A percentile compares a stretch with the other conserved stretches of the same genome.
Conservation (phyloP, 441 rosid species). For the Pelargonium citronellum region DNA sequence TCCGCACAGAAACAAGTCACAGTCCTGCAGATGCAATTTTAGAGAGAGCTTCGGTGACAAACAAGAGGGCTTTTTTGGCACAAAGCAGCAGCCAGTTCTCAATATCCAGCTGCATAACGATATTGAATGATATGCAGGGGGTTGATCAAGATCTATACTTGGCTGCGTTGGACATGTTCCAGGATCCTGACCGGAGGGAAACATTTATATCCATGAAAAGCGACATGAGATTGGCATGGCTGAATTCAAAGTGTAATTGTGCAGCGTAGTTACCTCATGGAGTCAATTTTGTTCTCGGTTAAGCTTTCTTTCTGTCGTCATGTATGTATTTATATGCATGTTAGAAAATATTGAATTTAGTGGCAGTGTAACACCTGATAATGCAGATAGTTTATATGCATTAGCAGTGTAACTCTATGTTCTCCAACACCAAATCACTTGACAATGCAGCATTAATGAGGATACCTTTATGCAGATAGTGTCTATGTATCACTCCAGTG, state of each 20-base stretch:
- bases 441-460: no score
- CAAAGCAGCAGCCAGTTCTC: conserved; percentile 3
- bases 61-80: background rate
- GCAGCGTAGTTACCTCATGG: background rate
- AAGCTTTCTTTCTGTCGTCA: no score
- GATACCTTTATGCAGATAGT: no score
- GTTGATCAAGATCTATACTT: conserved; percentile 4
- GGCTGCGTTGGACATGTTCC: conserved; percentile 4
- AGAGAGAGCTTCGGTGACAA: background rate
- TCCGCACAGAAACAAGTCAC: background rate
- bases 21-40: background rate
- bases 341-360: no score
- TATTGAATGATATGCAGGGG: conserved; percentile 6
- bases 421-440: no score
- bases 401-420: no score
- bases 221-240: conserved; percentile 6
- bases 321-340: no score
- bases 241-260: background rate
- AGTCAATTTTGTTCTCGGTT: background rate
- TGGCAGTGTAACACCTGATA: no score
- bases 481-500: no score
- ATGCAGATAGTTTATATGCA: no score
- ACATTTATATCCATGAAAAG: conserved; percentile 3
- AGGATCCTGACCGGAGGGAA: conserved; percentile 4
- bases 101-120: background rate